These are phyloP conservation scores for Gaeumannomyces tritici DNA, from an alignment of 2,329 filamentous ascomycete genomes.

Conservation along the genomic window DNA sequence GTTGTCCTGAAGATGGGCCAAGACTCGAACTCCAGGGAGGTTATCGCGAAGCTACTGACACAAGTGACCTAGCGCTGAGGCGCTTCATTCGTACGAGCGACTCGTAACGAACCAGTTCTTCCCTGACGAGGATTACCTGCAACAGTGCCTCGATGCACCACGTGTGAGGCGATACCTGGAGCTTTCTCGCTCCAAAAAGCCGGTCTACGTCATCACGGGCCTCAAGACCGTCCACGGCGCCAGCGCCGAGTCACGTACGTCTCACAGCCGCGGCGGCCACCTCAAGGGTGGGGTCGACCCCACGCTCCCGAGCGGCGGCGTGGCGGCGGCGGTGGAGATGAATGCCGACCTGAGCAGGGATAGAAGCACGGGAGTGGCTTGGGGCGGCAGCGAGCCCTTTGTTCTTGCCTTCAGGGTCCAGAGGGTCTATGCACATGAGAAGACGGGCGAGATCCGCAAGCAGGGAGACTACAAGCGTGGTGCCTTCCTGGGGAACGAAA, in stretches of 20 bases:
- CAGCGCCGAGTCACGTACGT: not conserved
- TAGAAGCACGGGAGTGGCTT: not conserved
- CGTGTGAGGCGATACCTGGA: not conserved
- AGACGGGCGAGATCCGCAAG: not conserved
- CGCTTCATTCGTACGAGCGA: too few species aligned
- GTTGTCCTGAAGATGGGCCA: too few species aligned
- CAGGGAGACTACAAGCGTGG: not conserved
- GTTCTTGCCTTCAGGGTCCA: not conserved
- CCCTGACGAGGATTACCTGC: not conserved
- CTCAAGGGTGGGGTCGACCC: not conserved
- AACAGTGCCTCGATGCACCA: not conserved
- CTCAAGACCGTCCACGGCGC: not conserved
- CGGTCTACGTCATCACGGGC: not conserved
- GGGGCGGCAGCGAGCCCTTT: not conserved
- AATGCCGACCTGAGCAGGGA: not conserved
- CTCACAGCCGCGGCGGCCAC: not conserved
- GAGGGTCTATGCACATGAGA: not conserved
- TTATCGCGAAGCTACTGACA: too few species aligned
- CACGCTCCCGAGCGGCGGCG: not conserved
- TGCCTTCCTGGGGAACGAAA: not conserved
- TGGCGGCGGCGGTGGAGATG: not conserved
- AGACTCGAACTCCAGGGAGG: too few species aligned
- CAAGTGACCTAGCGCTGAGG: not conserved
- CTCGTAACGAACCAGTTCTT: not conserved
- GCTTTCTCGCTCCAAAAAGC: not conserved